These are phyloP conservation scores for Pseudozyma tsukubaensis DNA, from an alignment of 1,284 basidiomycete species.

Conservation along the genomic window DNA sequence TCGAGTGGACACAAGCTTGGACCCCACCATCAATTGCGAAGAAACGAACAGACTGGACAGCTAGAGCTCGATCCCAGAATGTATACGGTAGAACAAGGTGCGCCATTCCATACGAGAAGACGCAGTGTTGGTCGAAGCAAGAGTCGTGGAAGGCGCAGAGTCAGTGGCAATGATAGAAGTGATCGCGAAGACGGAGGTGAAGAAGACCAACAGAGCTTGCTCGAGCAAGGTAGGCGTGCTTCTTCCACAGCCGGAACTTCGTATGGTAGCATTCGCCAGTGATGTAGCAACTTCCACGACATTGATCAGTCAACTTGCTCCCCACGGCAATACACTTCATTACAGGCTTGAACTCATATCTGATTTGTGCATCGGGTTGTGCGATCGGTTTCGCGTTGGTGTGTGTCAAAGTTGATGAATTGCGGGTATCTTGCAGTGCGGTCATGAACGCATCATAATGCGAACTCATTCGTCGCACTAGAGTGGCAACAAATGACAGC, in stretches of 20 bases:
- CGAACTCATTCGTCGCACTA: neutral
- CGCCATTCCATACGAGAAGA: conserved; percentile 20
- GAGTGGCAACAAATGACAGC: conserved; percentile 39
- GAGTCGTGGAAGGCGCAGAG: conserved; percentile 4
- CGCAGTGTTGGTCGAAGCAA: conserved; percentile 6
- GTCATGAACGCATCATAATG: neutral
- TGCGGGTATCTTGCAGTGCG: neutral
- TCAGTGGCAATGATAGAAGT: neutral
- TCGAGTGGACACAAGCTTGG: conserved; percentile 57
- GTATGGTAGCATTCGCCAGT: conserved; percentile 29
- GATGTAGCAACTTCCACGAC: neutral
- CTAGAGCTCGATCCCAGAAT: conserved; percentile 39
- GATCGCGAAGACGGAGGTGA: neutral
- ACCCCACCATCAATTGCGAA: conserved; percentile 42
- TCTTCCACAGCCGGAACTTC: neutral
- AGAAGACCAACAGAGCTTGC: conserved; percentile 31
- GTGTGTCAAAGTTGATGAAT: neutral
- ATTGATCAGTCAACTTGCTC: neutral
- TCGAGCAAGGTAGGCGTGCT: conserved; percentile 27
- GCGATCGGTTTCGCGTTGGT: neutral
- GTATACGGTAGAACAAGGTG: conserved; percentile 38
- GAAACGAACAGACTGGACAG: conserved; percentile 41
- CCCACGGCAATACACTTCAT: neutral
- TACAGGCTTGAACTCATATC: no score
- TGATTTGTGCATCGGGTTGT: no score